Conservation (phyloP, 2,329 filamentous ascomycete species). For the Trichoderma atroviride region DNA sequence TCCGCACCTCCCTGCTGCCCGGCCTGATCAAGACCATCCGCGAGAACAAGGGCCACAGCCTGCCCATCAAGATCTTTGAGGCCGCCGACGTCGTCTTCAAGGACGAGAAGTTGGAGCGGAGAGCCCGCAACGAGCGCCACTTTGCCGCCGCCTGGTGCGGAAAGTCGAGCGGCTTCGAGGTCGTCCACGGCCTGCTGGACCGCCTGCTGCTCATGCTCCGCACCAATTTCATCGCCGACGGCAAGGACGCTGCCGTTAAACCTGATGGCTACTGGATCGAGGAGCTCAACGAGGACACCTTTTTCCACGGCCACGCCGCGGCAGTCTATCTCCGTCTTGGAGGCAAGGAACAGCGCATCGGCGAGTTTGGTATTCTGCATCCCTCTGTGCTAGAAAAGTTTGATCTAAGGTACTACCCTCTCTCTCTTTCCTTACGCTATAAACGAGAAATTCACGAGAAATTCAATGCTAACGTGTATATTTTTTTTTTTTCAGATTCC, state of each 20-base stretch:
- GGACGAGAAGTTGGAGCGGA: constrained; percentile 77
- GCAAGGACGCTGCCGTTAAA: constrained; percentile 55
- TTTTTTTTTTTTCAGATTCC: constrained; percentile 69
- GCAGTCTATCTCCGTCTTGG: constrained; percentile 76
- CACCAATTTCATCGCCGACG: constrained; percentile 77
- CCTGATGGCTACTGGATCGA: constrained; percentile 90
- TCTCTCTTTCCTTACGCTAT: neutral
- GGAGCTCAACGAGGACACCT: constrained; percentile 86
- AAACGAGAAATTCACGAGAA: fast-evolving
- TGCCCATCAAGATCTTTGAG: constrained; percentile 93
- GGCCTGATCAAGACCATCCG: constrained; percentile 91
- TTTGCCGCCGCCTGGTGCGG: constrained; percentile 97
- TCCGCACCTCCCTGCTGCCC: constrained; percentile 81
- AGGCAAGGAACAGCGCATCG: constrained; percentile 76
- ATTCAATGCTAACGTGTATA: constrained; percentile 1
- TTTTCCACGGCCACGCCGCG: constrained; percentile 87
- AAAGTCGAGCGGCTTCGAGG: constrained; percentile 91
- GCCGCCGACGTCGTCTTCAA: constrained; percentile 91
- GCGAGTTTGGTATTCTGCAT: constrained; percentile 91
- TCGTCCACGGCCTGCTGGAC: constrained; percentile 92
- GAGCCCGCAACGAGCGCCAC: constrained; percentile 88
- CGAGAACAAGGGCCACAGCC: constrained; percentile 85
- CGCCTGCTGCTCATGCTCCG: constrained; percentile 91
- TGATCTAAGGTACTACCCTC: constrained; percentile 71
- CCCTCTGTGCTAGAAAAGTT: constrained; percentile 92